These are phyloP conservation scores for Brassica incana DNA, from an alignment of 345 rosid species.

Conservation along the genomic window DNA sequence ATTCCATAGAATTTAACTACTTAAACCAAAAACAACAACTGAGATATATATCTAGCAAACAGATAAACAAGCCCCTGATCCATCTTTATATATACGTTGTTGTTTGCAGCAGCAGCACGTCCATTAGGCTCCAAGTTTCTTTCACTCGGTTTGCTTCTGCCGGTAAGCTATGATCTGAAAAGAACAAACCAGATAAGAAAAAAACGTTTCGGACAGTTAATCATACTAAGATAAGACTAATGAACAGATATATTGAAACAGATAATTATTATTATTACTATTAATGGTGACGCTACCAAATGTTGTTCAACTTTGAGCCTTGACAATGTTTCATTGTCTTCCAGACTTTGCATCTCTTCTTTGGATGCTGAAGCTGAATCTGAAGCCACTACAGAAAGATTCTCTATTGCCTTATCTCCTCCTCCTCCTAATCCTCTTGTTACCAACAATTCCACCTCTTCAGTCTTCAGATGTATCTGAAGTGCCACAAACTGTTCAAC, in stretches of 20 bases:
- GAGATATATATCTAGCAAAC: slow-evolving; percentile 26
- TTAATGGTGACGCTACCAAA: slow-evolving; percentile 26
- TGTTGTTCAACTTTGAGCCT: slow-evolving; percentile 33
- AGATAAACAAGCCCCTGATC: slow-evolving; percentile 32
- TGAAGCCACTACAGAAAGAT: slow-evolving; percentile 21
- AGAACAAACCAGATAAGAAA: slow-evolving; percentile 3
- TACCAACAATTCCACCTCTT: slow-evolving; percentile 67
- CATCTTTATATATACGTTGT: slow-evolving; percentile 22
- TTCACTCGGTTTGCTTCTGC: slow-evolving; percentile 32
- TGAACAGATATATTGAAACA: neutral
- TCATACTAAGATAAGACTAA: neutral
- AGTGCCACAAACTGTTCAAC: slow-evolving; percentile 66
- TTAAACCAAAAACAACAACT: slow-evolving; percentile 1
- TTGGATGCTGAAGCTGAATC: slow-evolving; percentile 34
- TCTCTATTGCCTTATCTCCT: slow-evolving; percentile 18
- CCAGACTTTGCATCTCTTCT: slow-evolving; percentile 55
- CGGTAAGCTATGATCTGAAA: slow-evolving; percentile 37
- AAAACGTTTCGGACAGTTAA: slow-evolving; percentile 19
- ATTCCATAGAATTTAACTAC: slow-evolving; percentile 11
- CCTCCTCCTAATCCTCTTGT: slow-evolving; percentile 45
- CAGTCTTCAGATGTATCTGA: slow-evolving; percentile 59
- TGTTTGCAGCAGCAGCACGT: slow-evolving; percentile 6
- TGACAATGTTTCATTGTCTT: slow-evolving; percentile 47
- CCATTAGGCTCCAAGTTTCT: slow-evolving; percentile 26
- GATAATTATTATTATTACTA: neutral